These are phyloP conservation scores for Tricholoma furcatifolium DNA, from an alignment of 768 basidiomycete genomes.

Conservation along the genomic window DNA sequence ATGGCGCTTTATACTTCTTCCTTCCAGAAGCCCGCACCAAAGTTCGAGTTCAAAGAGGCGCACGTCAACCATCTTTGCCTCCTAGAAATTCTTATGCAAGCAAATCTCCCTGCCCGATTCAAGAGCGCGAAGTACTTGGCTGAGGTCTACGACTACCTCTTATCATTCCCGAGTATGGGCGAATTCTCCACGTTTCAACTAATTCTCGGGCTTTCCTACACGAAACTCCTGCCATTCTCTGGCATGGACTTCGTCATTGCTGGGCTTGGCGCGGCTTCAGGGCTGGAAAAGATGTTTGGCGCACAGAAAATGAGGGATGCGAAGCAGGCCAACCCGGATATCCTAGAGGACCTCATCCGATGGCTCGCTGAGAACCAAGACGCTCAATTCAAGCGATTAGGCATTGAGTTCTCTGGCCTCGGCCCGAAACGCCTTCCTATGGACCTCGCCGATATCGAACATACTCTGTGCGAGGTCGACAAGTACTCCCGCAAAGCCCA, in stretches of 20 bases:
- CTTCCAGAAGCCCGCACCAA: conserved; percentile 71
- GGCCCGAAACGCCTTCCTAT: conserved; percentile 50
- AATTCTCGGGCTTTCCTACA: conserved; percentile 58
- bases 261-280: conserved; percentile 65
- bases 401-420: conserved; percentile 49
- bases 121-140: conserved; percentile 50
- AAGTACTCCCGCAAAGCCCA: conserved; percentile 68
- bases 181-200: conserved; percentile 73
- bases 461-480: conserved; percentile 76
- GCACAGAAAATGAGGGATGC: conserved; percentile 30
- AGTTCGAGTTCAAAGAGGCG: conserved; percentile 42
- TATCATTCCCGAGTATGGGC: conserved; percentile 69
- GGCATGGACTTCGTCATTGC: conserved; percentile 69
- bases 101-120: conserved; percentile 49
- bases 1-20: conserved; percentile 63
- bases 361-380: conserved; percentile 63
- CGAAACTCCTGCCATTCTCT: conserved; percentile 56
- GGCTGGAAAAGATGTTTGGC: conserved; percentile 70
- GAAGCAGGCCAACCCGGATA: conserved; percentile 26
- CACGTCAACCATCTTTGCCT: conserved; percentile 65
- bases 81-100: conserved; percentile 58
- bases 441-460: conserved; percentile 73
- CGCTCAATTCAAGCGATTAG: conserved; percentile 59
- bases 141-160: conserved; percentile 61
- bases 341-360: conserved; percentile 59